These are phyloP conservation scores for Debaryomyces udenii DNA, from an alignment of 1,139 yeast species.

Conservation along the genomic window DNA sequence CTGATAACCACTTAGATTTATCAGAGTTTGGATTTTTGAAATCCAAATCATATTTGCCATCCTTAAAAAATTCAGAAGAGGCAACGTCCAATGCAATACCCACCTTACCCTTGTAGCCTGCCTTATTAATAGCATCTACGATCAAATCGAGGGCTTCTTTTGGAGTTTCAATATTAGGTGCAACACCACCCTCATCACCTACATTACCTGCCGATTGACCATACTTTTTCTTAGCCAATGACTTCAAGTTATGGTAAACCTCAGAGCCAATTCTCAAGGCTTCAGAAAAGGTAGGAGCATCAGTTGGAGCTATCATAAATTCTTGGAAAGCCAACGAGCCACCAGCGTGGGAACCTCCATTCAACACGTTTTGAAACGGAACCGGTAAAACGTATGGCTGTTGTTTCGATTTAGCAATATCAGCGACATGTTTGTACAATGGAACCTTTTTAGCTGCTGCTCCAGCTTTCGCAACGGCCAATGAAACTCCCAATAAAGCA, in stretches of 20 bases:
- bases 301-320: constrained; percentile 91
- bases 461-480: constrained; percentile 86
- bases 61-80: constrained; percentile 88
- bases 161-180: constrained; percentile 85
- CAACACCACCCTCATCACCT: constrained; percentile 98
- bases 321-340: constrained; percentile 94
- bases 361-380: constrained; percentile 90
- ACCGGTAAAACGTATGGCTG: constrained; percentile 79
- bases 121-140: constrained; percentile 75
- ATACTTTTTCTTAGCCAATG: constrained; percentile 81
- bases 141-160: constrained; percentile 90
- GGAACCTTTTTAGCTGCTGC: constrained; percentile 84
- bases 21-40: constrained; percentile 90
- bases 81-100: constrained; percentile 87
- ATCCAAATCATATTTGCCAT: constrained; percentile 90
- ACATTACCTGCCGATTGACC: constrained; percentile 94
- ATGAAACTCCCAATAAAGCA: constrained; percentile 86
- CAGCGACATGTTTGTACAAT: constrained; percentile 76
- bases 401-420: constrained; percentile 58
- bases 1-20: constrained; percentile 78
- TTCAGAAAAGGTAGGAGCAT: constrained; percentile 78
- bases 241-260: constrained; percentile 86
- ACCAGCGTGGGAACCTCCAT: constrained; percentile 98
- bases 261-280: constrained; percentile 89
- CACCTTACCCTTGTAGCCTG: constrained; percentile 86